Conservation (phyloP, 805 yeast genomes). For the Suhomyces sp. region DNA sequence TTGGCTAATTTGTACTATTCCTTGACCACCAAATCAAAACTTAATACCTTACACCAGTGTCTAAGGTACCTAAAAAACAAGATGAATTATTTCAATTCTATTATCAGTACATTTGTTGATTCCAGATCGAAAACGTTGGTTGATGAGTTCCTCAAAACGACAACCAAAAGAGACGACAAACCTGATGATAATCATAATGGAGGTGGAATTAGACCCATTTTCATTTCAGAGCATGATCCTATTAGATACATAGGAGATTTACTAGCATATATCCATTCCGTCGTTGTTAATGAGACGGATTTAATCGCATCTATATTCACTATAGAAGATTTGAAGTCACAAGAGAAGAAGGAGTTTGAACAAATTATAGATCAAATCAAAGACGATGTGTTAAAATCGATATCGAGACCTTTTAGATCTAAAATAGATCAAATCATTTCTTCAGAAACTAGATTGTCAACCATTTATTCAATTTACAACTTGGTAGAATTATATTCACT, state of each 20-base stretch:
- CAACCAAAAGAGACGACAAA: slow-evolving; percentile 5
- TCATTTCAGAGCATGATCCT: slow-evolving; percentile 75
- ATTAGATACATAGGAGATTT: slow-evolving; percentile 81
- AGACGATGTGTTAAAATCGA: slow-evolving; percentile 49
- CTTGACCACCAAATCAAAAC: slow-evolving; percentile 23
- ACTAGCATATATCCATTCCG: slow-evolving; percentile 81
- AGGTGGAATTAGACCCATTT: slow-evolving; percentile 45
- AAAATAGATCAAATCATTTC: slow-evolving; percentile 68
- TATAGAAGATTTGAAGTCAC: slow-evolving; percentile 18
- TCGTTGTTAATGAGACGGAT: slow-evolving; percentile 86
- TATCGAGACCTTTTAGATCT: slow-evolving; percentile 60
- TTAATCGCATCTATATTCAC: slow-evolving; percentile 60
- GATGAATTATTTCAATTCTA: slow-evolving; percentile 53
- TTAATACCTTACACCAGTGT: slow-evolving; percentile 31
- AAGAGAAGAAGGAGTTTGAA: slow-evolving; percentile 29
- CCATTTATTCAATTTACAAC: slow-evolving; percentile 58
- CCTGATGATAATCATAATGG: slow-evolving; percentile 9
- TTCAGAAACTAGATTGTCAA: slow-evolving; percentile 57
- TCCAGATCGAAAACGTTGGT: slow-evolving; percentile 62
- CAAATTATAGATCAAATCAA: slow-evolving; percentile 35
- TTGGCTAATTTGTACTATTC: slow-evolving; percentile 30
- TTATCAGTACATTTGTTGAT: slow-evolving; percentile 63
- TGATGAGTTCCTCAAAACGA: slow-evolving; percentile 60
- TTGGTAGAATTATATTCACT: slow-evolving; percentile 65
- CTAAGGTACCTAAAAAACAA: slow-evolving; percentile 34